A percentile compares a stretch with the other conserved stretches of the same genome.
phyloP scores from a whole-genome alignment of 208 protist genomes.

The Leishmania mexicana region DNA sequence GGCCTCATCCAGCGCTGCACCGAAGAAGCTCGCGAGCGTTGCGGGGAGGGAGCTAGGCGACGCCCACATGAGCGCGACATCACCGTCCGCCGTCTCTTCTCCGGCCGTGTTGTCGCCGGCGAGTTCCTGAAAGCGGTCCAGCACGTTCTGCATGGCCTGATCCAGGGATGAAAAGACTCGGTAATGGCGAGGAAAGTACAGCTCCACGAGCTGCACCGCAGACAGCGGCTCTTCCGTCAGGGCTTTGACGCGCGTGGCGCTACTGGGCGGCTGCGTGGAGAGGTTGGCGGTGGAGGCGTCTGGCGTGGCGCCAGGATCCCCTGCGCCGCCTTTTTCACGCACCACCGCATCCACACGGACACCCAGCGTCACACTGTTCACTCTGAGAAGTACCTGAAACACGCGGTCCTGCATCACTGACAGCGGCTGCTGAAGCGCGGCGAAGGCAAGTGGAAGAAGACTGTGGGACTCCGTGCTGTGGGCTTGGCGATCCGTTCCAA shows the following conservation, averaged over 20 bases:
- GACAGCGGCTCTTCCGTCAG: not conserved
- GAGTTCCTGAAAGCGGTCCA: slow-evolving; percentile 9
- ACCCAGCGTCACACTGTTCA: slow-evolving; percentile 11
- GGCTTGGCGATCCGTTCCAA: not conserved
- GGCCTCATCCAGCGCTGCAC: slow-evolving; percentile 23
- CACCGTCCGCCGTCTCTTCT: not conserved
- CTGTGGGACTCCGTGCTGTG: not conserved
- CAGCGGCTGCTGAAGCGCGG: slow-evolving; percentile 37
- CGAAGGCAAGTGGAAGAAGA: slow-evolving; percentile 16
- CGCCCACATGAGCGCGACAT: not conserved
- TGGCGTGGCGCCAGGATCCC: not conserved
- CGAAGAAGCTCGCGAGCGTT: slow-evolving; percentile 5
- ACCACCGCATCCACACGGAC: slow-evolving; percentile 43
- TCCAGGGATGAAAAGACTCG: slow-evolving; percentile 38
- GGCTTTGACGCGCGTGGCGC: slow-evolving; percentile 9
- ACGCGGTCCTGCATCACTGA: slow-evolving; percentile 40
- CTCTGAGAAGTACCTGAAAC: slow-evolving; percentile 23
- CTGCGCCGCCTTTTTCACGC: slow-evolving; percentile 29
- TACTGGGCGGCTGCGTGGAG: not conserved
- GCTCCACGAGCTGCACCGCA: slow-evolving; percentile 17
- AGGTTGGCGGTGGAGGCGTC: not conserved
- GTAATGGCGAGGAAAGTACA: slow-evolving; percentile 54
- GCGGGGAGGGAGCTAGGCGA: not conserved
- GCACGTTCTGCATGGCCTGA: slow-evolving; percentile 27
- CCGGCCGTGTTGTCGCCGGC: not conserved